Evolutionary conservation across 176 grass and related monocot species (phyloP).

Genomic region (Raddia distichophylla): DNA sequence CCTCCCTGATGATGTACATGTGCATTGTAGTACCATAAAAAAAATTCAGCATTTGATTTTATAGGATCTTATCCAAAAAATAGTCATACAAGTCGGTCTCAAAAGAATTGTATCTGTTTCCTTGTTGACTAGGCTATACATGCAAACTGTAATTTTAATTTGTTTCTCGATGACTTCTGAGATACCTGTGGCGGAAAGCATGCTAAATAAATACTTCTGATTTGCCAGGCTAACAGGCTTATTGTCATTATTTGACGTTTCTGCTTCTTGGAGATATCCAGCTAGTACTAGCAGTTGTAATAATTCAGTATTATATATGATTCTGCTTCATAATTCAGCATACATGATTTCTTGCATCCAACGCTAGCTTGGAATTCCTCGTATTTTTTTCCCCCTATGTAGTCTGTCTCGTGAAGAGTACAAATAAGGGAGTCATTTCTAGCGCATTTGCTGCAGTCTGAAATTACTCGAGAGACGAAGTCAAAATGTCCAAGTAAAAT

Average conservation of each 20-base stretch:
- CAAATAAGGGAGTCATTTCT: not conserved
- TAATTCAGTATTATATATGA: not conserved
- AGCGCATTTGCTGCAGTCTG: not conserved
- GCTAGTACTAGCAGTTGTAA: not conserved
- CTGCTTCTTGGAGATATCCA: not conserved
- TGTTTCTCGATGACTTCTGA: not conserved
- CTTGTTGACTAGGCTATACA: not conserved
- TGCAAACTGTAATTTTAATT: not conserved
- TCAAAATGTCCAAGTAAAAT: conserved; percentile 12
- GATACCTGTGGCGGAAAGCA: conserved; percentile 4
- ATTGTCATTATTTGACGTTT: conserved; percentile 27
- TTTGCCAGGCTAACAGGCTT: not conserved
- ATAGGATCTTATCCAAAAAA: conserved; percentile 35
- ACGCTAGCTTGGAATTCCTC: not conserved
- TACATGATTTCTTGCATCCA: not conserved
- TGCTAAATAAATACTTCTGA: not conserved
- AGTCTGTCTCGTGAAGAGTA: not conserved
- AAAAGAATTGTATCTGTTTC: conserved; percentile 6
- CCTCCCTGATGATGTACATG: conserved; percentile 1
- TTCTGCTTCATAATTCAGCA: not conserved
- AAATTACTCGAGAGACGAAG: not conserved
- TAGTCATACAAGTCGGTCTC: conserved; percentile 8
- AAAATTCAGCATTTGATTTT: conserved; percentile 32
- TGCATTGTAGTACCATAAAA: not conserved
- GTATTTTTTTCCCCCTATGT: not conserved